Conservation (phyloP, 306 rosid genomes). For the Quercus engelmannii region DNA sequence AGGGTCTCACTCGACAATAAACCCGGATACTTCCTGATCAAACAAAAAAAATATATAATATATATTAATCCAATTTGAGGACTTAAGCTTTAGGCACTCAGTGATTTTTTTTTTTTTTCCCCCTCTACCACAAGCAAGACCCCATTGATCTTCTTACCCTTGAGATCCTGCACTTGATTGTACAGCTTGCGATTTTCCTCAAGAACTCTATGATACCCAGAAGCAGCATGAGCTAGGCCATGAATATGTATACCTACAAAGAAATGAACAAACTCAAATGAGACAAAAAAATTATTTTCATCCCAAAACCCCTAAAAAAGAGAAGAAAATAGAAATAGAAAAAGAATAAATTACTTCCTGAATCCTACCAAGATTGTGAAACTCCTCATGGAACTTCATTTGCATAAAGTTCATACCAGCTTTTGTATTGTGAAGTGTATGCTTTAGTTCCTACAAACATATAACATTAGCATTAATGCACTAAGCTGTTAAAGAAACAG, state of each 20-base stretch:
- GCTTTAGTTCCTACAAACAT: slow-evolving; percentile 62
- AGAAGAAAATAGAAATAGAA: not conserved
- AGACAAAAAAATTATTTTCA: not conserved
- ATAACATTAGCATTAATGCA: slow-evolving; percentile 10
- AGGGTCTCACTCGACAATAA: slow-evolving; percentile 96
- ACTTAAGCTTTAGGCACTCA: slow-evolving; percentile 1
- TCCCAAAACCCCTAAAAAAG: slow-evolving; percentile 2
- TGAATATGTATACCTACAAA: slow-evolving; percentile 66
- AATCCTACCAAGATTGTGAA: slow-evolving; percentile 68
- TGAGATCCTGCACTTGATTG: slow-evolving; percentile 95
- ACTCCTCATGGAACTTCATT: slow-evolving; percentile 84
- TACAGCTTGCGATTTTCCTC: slow-evolving; percentile 91
- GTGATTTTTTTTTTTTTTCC: not conserved
- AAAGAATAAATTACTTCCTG: slow-evolving; percentile 2
- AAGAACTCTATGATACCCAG: slow-evolving; percentile 90
- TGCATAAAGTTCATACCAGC: slow-evolving; percentile 86
- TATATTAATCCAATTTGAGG: not conserved
- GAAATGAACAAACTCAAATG: slow-evolving; percentile 17
- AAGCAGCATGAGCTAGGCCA: slow-evolving; percentile 87
- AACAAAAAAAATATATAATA: slow-evolving; percentile 7
- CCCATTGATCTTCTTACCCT: slow-evolving; percentile 51
- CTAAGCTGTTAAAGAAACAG: not conserved
- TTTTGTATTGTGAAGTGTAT: slow-evolving; percentile 64
- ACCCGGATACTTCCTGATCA: slow-evolving; percentile 91
- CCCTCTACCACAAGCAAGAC: not conserved